These are phyloP conservation scores for Morella rubra DNA, from an alignment of 306 rosid species.

Conservation along the genomic window DNA sequence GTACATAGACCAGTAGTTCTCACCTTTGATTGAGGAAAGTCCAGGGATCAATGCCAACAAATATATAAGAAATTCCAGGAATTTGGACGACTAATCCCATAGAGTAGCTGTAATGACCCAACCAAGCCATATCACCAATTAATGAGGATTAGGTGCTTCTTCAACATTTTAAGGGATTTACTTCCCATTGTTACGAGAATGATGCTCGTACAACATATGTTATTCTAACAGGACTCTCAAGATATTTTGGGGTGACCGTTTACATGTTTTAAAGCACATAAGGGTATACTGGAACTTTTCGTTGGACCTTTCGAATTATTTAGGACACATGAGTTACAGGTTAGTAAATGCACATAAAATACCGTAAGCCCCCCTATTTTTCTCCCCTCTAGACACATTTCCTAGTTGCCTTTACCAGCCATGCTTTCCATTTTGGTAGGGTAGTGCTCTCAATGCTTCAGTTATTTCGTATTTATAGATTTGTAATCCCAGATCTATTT, in stretches of 20 bases:
- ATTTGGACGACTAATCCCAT: not conserved
- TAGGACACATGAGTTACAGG: not conserved
- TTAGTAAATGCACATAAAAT: not conserved
- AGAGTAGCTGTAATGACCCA: not conserved
- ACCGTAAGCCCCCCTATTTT: not conserved
- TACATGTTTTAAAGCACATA: no score
- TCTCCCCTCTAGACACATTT: no score
- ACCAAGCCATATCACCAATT: not conserved
- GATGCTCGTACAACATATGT: no score
- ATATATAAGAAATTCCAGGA: not conserved
- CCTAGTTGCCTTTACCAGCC: not conserved
- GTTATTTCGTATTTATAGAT: no score
- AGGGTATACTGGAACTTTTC: no score
- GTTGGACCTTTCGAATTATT: no score
- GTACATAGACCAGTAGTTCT: not conserved
- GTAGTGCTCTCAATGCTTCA: not conserved
- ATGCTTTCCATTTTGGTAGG: not conserved
- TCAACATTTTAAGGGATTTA: no score
- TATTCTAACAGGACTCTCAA: no score
- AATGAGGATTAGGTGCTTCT: no score
- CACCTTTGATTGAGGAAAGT: not conserved
- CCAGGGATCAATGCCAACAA: not conserved
- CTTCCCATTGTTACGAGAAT: no score
- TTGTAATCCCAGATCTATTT: not conserved
- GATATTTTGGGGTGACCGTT: no score